Evolutionary conservation across 495 filamentous ascomycete genomes (phyloP), one percentile per base, ranked within the genome.

Genomic region (Aspergillus incahuasiensis): DNA sequence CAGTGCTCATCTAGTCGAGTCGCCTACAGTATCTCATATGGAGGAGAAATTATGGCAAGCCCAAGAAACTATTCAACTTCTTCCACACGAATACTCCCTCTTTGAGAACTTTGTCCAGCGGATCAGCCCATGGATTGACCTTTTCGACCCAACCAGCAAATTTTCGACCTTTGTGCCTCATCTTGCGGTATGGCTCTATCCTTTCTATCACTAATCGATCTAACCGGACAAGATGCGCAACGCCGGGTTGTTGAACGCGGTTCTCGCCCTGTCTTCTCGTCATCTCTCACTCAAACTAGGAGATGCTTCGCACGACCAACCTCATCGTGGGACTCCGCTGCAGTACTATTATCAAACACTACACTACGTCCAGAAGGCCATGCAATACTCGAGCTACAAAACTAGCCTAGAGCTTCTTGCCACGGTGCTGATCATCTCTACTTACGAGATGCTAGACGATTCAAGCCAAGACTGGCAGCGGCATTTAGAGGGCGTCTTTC

Each of bases 341-440:
- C 45, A 48, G n/a, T 48, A 48, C 28, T 48, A 48, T 28, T 48
- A 48, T 28, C 45, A 48, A 28, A 48, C 45, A 30, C 25, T 48
- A 9, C 45, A 48, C 45, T 48, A 48, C 45, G 45, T 48, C 30
- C 45, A 48, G 19, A 48, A 48, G 20, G 45, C 45, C 2, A 48
- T 48, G 45, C 45, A 48, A 9, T 48, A 48, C 19, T 34, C 45
- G 9, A 48, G 45, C 45, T 48, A 48, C 15, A 48, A 48, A 11
- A 48, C 45, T 6, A 48, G 45, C n/a, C 35, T 48, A 19, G 45
- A 48, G n/a, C 45, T 48, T 34, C 45, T 48, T 34, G 45, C 45
- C 13, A 48, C 45, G 2, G 30, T 28, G 5, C 45, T 48, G 6
- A 48, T 48, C 30, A 48, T 48, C 25, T 48, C 45, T n/a, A 48